Conservation (phyloP, 345 rosid genomes). For the Pugionium cornutum region DNA sequence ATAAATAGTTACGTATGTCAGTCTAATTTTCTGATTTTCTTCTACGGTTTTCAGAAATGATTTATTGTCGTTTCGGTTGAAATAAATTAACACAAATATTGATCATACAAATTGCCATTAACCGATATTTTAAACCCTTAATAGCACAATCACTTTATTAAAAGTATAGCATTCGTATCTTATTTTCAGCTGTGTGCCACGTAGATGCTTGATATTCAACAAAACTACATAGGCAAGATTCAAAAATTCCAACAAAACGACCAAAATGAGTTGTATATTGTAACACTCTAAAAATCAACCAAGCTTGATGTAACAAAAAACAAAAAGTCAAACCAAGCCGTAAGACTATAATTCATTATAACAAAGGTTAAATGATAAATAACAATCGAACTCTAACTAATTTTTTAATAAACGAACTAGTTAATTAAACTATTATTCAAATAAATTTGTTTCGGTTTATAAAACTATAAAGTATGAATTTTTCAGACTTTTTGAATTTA, state of each 20-base stretch:
- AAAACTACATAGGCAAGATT: conserved; percentile 22
- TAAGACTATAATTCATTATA: not conserved
- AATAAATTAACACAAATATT: not conserved
- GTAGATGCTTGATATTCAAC: conserved; percentile 25
- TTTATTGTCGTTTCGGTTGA: not conserved
- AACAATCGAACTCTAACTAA: no score
- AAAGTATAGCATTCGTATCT: conserved; percentile 6
- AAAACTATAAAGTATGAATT: no score
- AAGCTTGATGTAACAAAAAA: no score
- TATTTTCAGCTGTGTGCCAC: conserved; percentile 6
- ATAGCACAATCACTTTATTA: not conserved
- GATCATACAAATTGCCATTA: not conserved
- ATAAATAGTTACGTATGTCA: no score
- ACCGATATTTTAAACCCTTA: not conserved
- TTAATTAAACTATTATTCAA: no score
- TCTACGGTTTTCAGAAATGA: not conserved
- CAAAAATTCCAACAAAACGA: conserved; percentile 18
- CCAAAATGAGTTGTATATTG: conserved; percentile 20
- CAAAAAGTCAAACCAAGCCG: conserved; percentile 32
- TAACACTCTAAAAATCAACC: not conserved
- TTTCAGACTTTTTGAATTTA: no score
- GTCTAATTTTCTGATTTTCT: not conserved
- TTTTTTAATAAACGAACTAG: no score
- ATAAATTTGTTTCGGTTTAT: no score
- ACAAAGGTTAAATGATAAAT: no score